phyloP scores from a whole-genome alignment of 164 flowering plant genomes.

The Pachysandra terminalis region DNA sequence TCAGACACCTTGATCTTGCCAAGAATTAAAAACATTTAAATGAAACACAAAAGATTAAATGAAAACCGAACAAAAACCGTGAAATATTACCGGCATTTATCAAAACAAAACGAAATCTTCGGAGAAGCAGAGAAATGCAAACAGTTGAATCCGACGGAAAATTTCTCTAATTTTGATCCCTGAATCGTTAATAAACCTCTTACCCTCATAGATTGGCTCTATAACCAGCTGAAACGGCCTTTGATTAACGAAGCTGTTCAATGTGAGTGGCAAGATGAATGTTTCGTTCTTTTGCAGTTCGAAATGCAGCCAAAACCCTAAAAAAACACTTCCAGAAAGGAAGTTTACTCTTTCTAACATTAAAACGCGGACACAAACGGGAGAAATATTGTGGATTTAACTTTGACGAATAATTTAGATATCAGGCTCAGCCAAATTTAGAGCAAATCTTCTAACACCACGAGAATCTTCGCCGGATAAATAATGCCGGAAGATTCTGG shows the following conservation, averaged over 20 bases:
- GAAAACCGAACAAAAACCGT: not conserved
- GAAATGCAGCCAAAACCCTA: not conserved
- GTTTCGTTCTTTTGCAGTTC: not conserved
- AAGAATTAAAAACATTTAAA: no score
- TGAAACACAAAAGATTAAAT: no score
- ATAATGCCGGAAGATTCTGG: not conserved
- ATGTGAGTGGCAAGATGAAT: no score
- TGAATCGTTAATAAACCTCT: not conserved
- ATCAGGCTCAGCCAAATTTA: not conserved
- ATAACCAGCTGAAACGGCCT: no score
- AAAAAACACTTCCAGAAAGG: not conserved
- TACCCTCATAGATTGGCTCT: not conserved
- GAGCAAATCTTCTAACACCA: not conserved
- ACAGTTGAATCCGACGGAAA: not conserved
- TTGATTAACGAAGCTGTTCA: no score
- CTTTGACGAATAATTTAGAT: not conserved
- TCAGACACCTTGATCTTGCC: no score
- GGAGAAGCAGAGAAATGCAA: no score
- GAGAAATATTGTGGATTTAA: not conserved
- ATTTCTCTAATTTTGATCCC: not conserved
- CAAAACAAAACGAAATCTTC: not conserved
- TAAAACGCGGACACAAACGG: not conserved
- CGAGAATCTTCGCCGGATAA: conserved; percentile 3
- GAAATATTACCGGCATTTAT: not conserved
- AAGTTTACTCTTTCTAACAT: not conserved